phyloP scores from a whole-genome alignment of 139 green algal species.

The Ulvella scutata region DNA sequence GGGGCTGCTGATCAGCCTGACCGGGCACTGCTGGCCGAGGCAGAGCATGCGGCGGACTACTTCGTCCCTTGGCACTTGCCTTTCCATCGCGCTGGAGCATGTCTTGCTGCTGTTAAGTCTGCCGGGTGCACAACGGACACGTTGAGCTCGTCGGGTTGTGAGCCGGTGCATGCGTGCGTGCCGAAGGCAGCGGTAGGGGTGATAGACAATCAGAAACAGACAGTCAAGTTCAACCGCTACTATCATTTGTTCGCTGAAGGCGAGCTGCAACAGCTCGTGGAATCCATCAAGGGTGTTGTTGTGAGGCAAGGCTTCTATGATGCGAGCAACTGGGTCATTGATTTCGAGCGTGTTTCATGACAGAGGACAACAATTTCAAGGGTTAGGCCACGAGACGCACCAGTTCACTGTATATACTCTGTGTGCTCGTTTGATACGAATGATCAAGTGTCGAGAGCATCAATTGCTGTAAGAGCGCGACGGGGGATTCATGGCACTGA shows the following conservation, averaged over 20 bases:
- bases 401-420: no score
- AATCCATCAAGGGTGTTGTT: constrained; percentile 23
- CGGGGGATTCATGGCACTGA: no score
- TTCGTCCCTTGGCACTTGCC: constrained; percentile 96
- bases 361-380: no score
- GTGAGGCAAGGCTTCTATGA: constrained; percentile 63
- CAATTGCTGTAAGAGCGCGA: no score
- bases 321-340: constrained; percentile 74
- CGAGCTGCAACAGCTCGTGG: constrained; percentile 46
- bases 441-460: no score
- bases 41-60: constrained; percentile 44
- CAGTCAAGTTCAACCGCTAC: constrained; percentile 83
- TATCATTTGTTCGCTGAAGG: constrained; percentile 86
- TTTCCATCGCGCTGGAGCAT: constrained; percentile 57
- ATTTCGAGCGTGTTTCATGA: constrained; percentile 20
- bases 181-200: not conserved
- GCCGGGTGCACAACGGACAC: not conserved
- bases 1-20: not conserved
- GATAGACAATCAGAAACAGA: constrained; percentile 53
- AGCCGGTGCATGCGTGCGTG: not conserved
- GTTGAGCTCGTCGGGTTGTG: not conserved
- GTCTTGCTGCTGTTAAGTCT: constrained; percentile 1
- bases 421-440: no score
- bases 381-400: no score
- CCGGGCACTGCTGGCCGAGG: not conserved